phyloP scores from a whole-genome alignment of 1,284 basidiomycete genomes.

The Schizophyllum commune region DNA sequence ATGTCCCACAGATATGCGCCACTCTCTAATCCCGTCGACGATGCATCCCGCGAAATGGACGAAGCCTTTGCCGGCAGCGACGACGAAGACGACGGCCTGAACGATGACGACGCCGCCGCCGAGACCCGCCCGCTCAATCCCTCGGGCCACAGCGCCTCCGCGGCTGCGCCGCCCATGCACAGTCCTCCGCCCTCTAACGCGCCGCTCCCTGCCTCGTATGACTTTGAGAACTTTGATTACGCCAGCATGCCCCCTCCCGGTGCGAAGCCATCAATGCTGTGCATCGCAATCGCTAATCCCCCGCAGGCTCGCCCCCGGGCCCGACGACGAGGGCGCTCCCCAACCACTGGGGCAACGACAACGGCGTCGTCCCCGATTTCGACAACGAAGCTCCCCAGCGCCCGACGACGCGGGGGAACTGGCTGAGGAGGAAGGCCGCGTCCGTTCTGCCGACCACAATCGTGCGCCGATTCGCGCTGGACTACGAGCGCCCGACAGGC shows the following conservation, averaged over 20 bases:
- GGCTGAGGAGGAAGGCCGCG: constrained; percentile 51
- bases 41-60: constrained; percentile 58
- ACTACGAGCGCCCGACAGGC: constrained; percentile 36
- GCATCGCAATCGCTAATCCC: background rate
- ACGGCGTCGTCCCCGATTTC: constrained; percentile 64
- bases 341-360: constrained; percentile 74
- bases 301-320: constrained; percentile 65
- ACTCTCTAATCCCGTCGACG: constrained; percentile 49
- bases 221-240: constrained; percentile 81
- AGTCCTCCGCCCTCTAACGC: constrained; percentile 16
- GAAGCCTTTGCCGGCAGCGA: constrained; percentile 72
- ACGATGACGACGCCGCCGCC: constrained; percentile 28
- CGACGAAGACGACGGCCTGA: constrained; percentile 40
- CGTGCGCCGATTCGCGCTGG: constrained; percentile 40
- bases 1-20: constrained; percentile 70
- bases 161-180: constrained; percentile 17
- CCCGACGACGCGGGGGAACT: constrained; percentile 32
- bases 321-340: constrained; percentile 55
- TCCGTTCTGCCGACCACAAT: constrained; percentile 48
- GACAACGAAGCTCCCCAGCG: constrained; percentile 25
- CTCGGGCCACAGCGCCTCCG: constrained; percentile 17
- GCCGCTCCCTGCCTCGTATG: constrained; percentile 48
- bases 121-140: constrained; percentile 50
- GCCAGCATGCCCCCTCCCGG: constrained; percentile 59
- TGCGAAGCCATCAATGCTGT: background rate